These are phyloP conservation scores for Spiraea crenata DNA, from an alignment of 331 rosid species.

Conservation along the genomic window DNA sequence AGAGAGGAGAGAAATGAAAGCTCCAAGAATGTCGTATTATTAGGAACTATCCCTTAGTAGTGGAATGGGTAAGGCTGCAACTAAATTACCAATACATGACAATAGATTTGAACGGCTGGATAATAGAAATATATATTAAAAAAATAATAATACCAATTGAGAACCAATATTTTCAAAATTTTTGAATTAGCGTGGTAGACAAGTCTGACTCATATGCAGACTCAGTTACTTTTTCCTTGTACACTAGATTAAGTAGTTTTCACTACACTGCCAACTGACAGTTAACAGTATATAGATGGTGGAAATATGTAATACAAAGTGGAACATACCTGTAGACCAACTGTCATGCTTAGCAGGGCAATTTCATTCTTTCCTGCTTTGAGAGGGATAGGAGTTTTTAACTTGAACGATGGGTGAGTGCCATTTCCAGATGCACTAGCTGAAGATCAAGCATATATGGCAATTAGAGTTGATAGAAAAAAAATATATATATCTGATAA, in stretches of 20 bases:
- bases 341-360: conserved; percentile 79
- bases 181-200: background rate
- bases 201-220: background rate
- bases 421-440: conserved; percentile 90
- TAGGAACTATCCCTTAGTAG: background rate
- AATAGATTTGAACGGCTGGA: background rate
- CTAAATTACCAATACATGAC: background rate
- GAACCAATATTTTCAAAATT: background rate
- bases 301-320: conserved; percentile 5
- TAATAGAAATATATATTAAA: background rate
- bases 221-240: background rate
- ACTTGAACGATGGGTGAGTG: conserved; percentile 61
- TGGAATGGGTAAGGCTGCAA: background rate
- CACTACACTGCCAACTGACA: conserved; percentile 6
- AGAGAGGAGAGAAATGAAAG: no score
- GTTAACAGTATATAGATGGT: background rate
- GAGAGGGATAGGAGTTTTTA: conserved; percentile 57
- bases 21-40: background rate
- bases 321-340: conserved; percentile 71
- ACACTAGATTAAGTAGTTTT: background rate
- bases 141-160: background rate
- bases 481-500: background rate
- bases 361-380: conserved; percentile 83
- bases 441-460: conserved; percentile 31
- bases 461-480: background rate